These are phyloP conservation scores for Mycosphaerella arachidis DNA, from an alignment of 2,329 filamentous ascomycete species.

Conservation along the genomic window DNA sequence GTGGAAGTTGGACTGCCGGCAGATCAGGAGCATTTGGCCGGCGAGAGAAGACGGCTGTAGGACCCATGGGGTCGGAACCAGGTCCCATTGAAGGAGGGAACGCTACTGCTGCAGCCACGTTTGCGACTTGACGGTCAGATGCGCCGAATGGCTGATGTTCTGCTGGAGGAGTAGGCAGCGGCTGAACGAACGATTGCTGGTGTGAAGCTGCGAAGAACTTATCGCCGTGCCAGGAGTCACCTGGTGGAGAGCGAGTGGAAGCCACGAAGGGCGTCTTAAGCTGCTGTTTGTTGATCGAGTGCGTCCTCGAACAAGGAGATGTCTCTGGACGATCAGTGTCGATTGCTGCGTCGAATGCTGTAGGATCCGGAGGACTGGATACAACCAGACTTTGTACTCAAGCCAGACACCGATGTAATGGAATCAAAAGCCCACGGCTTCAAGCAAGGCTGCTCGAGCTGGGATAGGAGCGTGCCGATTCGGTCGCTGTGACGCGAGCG, in stretches of 20 bases:
- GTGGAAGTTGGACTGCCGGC: slow-evolving; percentile 65
- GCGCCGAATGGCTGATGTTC: slow-evolving; percentile 29
- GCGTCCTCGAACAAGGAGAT: slow-evolving; percentile 3
- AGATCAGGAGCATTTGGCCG: slow-evolving; percentile 65
- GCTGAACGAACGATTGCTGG: slow-evolving; percentile 21
- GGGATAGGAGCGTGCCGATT: slow-evolving; percentile 22
- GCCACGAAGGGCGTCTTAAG: slow-evolving; percentile 30
- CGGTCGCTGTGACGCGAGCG: slow-evolving; percentile 36
- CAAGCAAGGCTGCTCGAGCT: slow-evolving; percentile 20
- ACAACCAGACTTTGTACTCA: slow-evolving; percentile 35
- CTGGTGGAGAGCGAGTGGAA: slow-evolving; percentile 29
- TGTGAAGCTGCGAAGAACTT: slow-evolving; percentile 23
- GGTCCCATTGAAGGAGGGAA: slow-evolving; percentile 59
- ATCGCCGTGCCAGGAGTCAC: slow-evolving; percentile 26
- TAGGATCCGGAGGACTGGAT: slow-evolving; percentile 30
- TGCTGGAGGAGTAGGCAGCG: slow-evolving; percentile 30
- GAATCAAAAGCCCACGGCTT: slow-evolving; percentile 23
- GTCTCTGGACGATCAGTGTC: slow-evolving; percentile 14
- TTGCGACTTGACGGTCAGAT: slow-evolving; percentile 43
- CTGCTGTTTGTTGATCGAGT: slow-evolving; percentile 8
- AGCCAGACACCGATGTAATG: slow-evolving; percentile 30
- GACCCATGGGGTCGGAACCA: slow-evolving; percentile 56
- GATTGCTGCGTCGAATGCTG: slow-evolving; percentile 24
- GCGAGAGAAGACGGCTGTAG: slow-evolving; percentile 63
- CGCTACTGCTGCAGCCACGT: slow-evolving; percentile 60